A percentile compares a stretch with the other conserved stretches of the same genome.
Conservation (phyloP, 306 rosid species). For the Begonia fuchsioides region DNA sequence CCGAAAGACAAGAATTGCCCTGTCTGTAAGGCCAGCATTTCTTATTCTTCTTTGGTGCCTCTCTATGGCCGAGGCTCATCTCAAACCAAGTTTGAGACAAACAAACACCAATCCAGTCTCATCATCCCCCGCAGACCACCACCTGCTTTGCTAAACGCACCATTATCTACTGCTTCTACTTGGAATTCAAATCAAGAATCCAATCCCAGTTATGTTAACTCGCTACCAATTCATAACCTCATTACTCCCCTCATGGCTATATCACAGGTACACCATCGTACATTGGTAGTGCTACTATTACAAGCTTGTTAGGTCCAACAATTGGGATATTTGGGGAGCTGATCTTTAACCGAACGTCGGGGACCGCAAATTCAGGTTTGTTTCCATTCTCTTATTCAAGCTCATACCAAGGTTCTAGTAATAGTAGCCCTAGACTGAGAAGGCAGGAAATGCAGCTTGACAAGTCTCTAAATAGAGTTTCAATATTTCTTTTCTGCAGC, state of each 20-base stretch:
- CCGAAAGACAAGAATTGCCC: slow-evolving; percentile 39
- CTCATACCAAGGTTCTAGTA: slow-evolving; percentile 19
- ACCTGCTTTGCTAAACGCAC: slow-evolving; percentile 6
- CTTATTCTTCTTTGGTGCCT: slow-evolving; percentile 44
- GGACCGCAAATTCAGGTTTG: slow-evolving; percentile 28
- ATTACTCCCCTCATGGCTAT: slow-evolving; percentile 32
- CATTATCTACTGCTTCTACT: too few species aligned
- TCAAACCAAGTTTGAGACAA: slow-evolving; percentile 21
- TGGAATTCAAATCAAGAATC: slow-evolving; percentile 13
- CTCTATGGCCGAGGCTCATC: slow-evolving; percentile 62
- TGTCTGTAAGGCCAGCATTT: slow-evolving; percentile 55
- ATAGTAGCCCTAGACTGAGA: slow-evolving; percentile 46
- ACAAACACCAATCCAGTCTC: slow-evolving; percentile 25
- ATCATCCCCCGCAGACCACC: slow-evolving; percentile 53
- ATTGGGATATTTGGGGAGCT: slow-evolving; percentile 54
- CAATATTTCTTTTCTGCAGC: slow-evolving; percentile 54
- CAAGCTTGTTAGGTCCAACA: slow-evolving; percentile 36
- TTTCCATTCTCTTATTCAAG: slow-evolving; percentile 19
- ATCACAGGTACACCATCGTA: slow-evolving; percentile 17
- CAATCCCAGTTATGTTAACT: slow-evolving; percentile 32
- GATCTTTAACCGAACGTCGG: slow-evolving; percentile 47
- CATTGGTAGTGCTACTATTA: slow-evolving; percentile 29
- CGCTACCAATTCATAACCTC: slow-evolving; percentile 26
- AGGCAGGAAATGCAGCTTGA: slow-evolving; percentile 63
- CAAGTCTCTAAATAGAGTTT: slow-evolving; percentile 54